These are phyloP conservation scores for Rhodomyrtus psidioides DNA, from an alignment of 441 rosid genomes.

Conservation along the genomic window DNA sequence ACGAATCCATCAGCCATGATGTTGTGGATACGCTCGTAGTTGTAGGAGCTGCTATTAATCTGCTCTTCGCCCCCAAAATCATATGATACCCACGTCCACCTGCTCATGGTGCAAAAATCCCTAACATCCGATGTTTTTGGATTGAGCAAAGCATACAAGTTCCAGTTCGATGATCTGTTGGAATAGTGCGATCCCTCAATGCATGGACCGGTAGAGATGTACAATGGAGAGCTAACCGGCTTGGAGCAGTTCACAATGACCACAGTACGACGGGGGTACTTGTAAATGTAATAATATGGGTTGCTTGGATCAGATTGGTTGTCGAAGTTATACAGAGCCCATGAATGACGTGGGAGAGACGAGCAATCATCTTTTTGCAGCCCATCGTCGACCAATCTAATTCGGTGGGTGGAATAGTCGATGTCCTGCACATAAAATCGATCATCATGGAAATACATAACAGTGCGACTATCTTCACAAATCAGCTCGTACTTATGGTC, in stretches of 20 bases:
- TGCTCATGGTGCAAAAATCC: not conserved
- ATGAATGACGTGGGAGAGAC: accelerated
- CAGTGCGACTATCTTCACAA: accelerated
- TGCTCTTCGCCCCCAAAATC: accelerated
- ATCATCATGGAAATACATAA: accelerated
- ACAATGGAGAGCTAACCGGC: not conserved
- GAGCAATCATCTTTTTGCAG: not conserved
- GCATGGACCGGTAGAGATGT: not conserved
- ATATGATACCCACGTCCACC: not conserved
- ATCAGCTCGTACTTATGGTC: accelerated
- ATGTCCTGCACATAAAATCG: not conserved
- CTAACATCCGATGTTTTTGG: not conserved
- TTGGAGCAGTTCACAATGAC: not conserved
- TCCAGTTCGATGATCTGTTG: not conserved
- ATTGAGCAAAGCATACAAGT: not conserved
- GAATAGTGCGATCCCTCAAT: not conserved
- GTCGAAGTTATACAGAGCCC: no score
- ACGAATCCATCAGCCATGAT: not conserved
- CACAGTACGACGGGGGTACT: accelerated
- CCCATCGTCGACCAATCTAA: not conserved
- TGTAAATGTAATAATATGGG: no score
- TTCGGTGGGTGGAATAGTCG: accelerated
- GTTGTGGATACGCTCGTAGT: not conserved
- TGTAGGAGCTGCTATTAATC: not conserved
- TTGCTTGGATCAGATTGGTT: no score